These are phyloP conservation scores for Oryza punctata DNA, from an alignment of 176 grass and related monocot species.

Conservation along the genomic window DNA sequence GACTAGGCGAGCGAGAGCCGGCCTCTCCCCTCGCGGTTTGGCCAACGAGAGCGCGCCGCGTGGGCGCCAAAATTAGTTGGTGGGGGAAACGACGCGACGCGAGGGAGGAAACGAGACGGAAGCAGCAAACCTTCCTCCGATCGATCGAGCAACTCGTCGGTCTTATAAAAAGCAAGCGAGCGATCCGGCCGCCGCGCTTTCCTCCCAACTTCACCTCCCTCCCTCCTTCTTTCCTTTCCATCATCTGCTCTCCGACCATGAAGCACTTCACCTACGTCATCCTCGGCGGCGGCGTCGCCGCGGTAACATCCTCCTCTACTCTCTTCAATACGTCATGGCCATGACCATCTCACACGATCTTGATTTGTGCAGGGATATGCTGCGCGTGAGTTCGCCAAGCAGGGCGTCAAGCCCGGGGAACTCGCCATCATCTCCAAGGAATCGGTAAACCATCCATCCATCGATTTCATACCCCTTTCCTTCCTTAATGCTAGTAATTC, in stretches of 20 bases:
- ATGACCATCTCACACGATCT: not conserved
- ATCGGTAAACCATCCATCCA: conserved; percentile 37
- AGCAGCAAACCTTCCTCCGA: too few relatives aligned
- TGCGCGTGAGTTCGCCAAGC: conserved; percentile 76
- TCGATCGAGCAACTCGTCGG: too few relatives aligned
- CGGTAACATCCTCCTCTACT: conserved; percentile 34
- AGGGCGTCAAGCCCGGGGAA: conserved; percentile 78
- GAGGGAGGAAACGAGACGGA: not conserved
- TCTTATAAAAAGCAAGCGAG: conserved; percentile 38
- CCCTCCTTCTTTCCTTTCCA: too few relatives aligned
- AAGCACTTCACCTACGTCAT: conserved; percentile 90
- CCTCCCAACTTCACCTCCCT: not conserved
- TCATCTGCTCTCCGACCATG: conserved; percentile 42
- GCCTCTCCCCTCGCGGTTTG: too few relatives aligned
- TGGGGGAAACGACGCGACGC: too few relatives aligned
- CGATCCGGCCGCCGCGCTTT: conserved; percentile 5
- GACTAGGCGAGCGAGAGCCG: too few relatives aligned
- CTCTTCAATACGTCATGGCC: too few relatives aligned
- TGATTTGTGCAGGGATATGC: conserved; percentile 70
- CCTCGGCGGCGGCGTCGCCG: conserved; percentile 91
- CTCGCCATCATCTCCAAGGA: conserved; percentile 97
- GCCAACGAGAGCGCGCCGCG: not conserved
- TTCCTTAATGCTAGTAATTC: not conserved
- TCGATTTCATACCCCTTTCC: not conserved
- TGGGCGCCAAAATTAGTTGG: not conserved